Evolutionary conservation across 176 grass and related monocot genomes (phyloP), one percentile per base, ranked within the genome.

Genomic region (Eragrostis curvula): DNA sequence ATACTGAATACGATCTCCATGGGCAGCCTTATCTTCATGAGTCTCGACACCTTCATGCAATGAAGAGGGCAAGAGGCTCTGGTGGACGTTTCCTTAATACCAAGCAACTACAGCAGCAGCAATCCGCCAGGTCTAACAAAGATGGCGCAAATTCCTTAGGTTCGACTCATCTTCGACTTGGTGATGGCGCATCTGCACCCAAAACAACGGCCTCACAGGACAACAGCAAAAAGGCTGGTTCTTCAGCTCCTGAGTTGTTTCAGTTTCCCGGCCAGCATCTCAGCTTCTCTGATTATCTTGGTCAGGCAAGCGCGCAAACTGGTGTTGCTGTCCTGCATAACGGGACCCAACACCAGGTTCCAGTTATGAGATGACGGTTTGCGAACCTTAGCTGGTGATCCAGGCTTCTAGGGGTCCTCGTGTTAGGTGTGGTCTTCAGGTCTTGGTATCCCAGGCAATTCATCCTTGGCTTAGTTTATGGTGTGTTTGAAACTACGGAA

Each of bases 11-110:
- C n/a, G 46, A 62, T 69, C 24, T 82, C 24, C 68, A 60, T 75
- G 9, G 32, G 13, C 89, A 95, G 93, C 93, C 93, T 57, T 95
- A 95, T 67, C 93, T 95, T 67, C 93, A 95, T 10, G 93, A 95
- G 49, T 95, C 93, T 73, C 85, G 93, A 17, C 93, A 95, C 83
- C 84, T 78, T 79, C 93, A 95, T 55, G 93, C 89, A 3, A 92
- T 95, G 89, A 95, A 95, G 70, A 76, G 93, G 77, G 85, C 74
- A 73, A 92, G 93, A 53, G 87, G 93, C 73, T 90, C 89, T 0
- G 85, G 93, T 20, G 93, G 93, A 27, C 87, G 93, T 52, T 95
- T 95, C 78, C 93, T 95, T 18, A 95, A 87, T 51, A 77, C 87
- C 28, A 92, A 90, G 74, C 71, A 93, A 74, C 77, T 86, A 3